Evolutionary conservation across 345 rosid genomes (phyloP).

Genomic region (Eucalyptus victrix): DNA sequence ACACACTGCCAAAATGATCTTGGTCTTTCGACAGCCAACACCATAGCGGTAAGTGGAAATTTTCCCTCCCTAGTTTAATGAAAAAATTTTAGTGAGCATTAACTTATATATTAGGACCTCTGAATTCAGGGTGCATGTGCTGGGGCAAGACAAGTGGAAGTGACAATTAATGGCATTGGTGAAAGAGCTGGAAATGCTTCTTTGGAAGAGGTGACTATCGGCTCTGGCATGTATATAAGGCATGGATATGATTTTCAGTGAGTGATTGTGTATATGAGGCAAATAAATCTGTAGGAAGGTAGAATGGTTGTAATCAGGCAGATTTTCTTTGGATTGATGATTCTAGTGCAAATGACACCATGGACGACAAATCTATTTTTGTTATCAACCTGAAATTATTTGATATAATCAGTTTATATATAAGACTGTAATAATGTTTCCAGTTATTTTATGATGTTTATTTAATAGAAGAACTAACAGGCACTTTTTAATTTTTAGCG

Average conservation of each 20-base stretch:
- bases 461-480: not conserved
- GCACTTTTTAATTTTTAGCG: not conserved
- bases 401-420: not conserved
- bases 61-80: not conserved
- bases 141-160: conserved; percentile 95
- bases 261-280: not conserved
- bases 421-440: not conserved
- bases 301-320: not conserved
- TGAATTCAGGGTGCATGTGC: conserved; percentile 71
- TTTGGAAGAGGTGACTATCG: conserved; percentile 62
- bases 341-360: not conserved
- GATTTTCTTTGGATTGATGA: not conserved
- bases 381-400: not conserved
- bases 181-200: conserved; percentile 99
- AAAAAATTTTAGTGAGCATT: not conserved
- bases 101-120: not conserved
- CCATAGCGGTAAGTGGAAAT: conserved; percentile 51
- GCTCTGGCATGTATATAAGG: not conserved
- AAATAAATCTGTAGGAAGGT: not conserved
- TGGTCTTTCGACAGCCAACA: conserved; percentile 98
- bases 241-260: not conserved
- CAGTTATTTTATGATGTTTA: not conserved
- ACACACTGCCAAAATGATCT: conserved; percentile 99
- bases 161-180: conserved; percentile 93
- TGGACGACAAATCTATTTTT: not conserved